Conservation (phyloP, 106 monocot species). For the Allium fistulosum region DNA sequence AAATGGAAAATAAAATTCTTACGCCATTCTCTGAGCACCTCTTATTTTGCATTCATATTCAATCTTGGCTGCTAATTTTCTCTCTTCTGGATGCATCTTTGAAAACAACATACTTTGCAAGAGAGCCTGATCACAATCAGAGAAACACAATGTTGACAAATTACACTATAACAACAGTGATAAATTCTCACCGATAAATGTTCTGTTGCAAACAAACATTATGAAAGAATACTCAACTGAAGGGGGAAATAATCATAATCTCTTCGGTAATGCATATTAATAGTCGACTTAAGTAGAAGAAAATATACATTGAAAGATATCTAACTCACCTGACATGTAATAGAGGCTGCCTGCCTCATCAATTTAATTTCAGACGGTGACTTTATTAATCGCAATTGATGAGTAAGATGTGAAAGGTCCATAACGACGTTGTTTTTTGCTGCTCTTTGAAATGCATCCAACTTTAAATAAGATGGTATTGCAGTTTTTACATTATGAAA, state of each 20-base stretch:
- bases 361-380: constrained; percentile 74
- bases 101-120: constrained; percentile 95
- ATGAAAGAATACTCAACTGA: too few species aligned
- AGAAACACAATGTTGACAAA: too few species aligned
- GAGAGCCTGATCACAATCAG: constrained; percentile 39
- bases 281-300: too few species aligned
- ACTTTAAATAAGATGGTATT: constrained; percentile 40
- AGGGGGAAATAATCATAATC: too few species aligned
- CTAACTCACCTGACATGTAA: constrained; percentile 71
- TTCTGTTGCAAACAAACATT: too few species aligned
- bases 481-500: constrained; percentile 76
- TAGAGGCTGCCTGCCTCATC: constrained; percentile 87
- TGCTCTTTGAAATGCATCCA: constrained; percentile 64
- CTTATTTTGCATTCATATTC: constrained; percentile 98
- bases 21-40: constrained; percentile 99
- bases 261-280: too few species aligned
- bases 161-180: too few species aligned
- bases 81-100: constrained; percentile 56
- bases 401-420: constrained; percentile 60
- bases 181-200: too few species aligned
- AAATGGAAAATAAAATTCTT: constrained; percentile 25
- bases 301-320: neutral
- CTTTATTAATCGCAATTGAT: constrained; percentile 78
- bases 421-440: constrained; percentile 38
- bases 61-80: constrained; percentile 71